Evolutionary conservation across 257 asterid species (phyloP), one percentile per base, ranked within the genome.

Genomic region (Ophiorrhiza pumila): DNA sequence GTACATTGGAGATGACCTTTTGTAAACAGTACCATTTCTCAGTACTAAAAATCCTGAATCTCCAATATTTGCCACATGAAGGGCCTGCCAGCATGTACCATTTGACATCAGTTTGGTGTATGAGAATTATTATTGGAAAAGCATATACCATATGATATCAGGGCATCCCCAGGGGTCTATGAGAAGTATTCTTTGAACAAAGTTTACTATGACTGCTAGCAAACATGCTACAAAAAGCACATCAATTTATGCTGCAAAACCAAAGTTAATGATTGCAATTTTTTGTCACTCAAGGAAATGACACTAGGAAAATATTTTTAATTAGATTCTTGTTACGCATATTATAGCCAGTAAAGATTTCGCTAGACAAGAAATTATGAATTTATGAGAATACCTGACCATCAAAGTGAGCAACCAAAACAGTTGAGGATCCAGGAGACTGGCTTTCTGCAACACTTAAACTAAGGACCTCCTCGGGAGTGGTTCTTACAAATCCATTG

Each of bases 11-110:
- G 88, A 86, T 69, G 92, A 88, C 74, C 75, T 93, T 69, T 77
- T 79, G 77, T 82, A 84, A 71, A 91, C 79, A 43, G 77, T 76
- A 27, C 93, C 90, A 35, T 91, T 76, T 57, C 95, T 87, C 74
- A 91, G 76, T 68, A 90, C 34, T 32, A 91, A 73, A 77, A 91
- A 90, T 63, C 96, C 96, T 9, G 97, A 86, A 85, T 91, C 93
- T 68, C 99, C 99, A 75, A 94, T 75, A 81, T 88, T 91, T 43
- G 85, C 97, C 72, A 86, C 91, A 8, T 80, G 85, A 78, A 94
- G 89, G 75, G 81, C 93, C 96, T 93, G 87, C 43, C 65, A 61
- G 68, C 52, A 77, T 25, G 17, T 42, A 46, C 11, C 34, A 31
- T 15, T 58, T 43, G 12, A 65, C 50, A 59, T 58, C 55, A 62